Evolutionary conservation across 371 early-diverging fungal species (phyloP).

Genomic region (Encephalitozoon hellem): DNA sequence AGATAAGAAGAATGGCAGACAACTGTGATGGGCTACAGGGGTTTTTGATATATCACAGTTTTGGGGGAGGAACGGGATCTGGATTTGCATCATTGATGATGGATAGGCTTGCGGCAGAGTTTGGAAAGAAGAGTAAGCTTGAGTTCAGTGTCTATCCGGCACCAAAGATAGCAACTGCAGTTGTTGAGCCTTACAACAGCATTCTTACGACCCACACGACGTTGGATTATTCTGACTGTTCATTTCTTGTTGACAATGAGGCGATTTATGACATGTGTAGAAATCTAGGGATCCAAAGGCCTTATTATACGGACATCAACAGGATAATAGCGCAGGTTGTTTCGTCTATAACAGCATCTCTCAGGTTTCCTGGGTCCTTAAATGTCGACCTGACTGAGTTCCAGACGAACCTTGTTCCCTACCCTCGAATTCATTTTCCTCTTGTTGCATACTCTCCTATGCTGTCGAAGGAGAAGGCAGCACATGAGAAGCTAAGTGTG

Average conservation of each 20-base stretch:
- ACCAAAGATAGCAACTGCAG: slow-evolving; percentile 88
- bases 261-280: slow-evolving; percentile 86
- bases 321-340: slow-evolving; percentile 96
- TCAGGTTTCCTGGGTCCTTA: slow-evolving; percentile 88
- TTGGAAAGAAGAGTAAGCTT: slow-evolving; percentile 93
- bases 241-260: slow-evolving; percentile 98
- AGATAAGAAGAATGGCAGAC: slow-evolving; percentile 87
- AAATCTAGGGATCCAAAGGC: slow-evolving; percentile 90
- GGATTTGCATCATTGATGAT: slow-evolving; percentile 93
- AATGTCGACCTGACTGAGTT: slow-evolving; percentile 90
- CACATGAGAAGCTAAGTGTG: slow-evolving; percentile 78
- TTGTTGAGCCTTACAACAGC: slow-evolving; percentile 84
- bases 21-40: slow-evolving; percentile 73
- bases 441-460: slow-evolving; percentile 84
- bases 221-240: slow-evolving; percentile 90
- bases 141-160: slow-evolving; percentile 97
- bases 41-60: slow-evolving; percentile 80
- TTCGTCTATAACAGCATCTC: slow-evolving; percentile 88
- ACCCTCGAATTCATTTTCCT: slow-evolving; percentile 84
- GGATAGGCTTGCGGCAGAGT: slow-evolving; percentile 87
- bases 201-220: slow-evolving; percentile 89
- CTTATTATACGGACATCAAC: slow-evolving; percentile 91
- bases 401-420: slow-evolving; percentile 91
- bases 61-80: slow-evolving; percentile 96
- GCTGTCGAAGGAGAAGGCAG: slow-evolving; percentile 74